These are phyloP conservation scores for Kickxella alabastrina DNA, from an alignment of 192 early-diverging fungal genomes.

Conservation along the genomic window DNA sequence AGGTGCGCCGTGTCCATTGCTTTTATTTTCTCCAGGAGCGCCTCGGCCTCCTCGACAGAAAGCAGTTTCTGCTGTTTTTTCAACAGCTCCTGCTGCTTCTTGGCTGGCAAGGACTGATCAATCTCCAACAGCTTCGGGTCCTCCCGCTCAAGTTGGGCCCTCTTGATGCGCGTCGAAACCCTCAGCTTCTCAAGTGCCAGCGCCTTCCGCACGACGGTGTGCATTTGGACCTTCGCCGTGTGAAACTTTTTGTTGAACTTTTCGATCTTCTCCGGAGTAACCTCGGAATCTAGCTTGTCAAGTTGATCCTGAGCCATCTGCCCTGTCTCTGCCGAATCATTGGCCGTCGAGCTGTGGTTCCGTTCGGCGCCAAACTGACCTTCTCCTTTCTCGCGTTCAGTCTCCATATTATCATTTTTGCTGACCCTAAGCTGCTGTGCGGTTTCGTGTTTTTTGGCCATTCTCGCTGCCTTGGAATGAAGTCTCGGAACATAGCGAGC, in stretches of 20 bases:
- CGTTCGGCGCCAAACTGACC: no score
- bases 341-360: no score
- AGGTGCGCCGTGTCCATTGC: not conserved
- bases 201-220: not conserved
- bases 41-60: not conserved
- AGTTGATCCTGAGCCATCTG: no score
- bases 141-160: not conserved
- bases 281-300: not conserved
- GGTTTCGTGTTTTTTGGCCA: no score
- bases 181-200: not conserved
- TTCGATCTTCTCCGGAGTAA: not conserved
- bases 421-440: no score
- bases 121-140: not conserved
- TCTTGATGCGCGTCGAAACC: not conserved
- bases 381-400: not conserved
- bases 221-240: not conserved
- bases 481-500: no score
- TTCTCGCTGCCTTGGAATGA: no score
- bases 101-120: no score
- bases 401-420: not conserved
- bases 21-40: conserved; percentile 5
- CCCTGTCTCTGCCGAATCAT: no score
- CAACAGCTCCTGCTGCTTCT: conserved; percentile 7
- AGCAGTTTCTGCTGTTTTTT: not conserved
- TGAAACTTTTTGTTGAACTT: not conserved